These are phyloP conservation scores for Colletotrichum spinosum DNA, from an alignment of 2,329 filamentous ascomycete genomes.

Conservation along the genomic window DNA sequence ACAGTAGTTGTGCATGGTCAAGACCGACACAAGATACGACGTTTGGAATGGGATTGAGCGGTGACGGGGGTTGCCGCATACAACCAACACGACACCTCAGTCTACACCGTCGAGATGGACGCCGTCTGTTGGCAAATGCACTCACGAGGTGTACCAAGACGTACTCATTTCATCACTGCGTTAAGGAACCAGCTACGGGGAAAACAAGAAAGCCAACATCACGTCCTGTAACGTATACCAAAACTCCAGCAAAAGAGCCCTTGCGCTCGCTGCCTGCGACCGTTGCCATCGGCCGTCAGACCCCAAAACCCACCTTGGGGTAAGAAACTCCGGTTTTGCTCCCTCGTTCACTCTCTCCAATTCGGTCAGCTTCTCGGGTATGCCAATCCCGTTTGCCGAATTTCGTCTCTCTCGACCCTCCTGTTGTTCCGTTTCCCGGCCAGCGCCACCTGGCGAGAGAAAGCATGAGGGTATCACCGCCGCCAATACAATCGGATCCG, in stretches of 20 bases:
- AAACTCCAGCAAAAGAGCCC: conserved; percentile 19
- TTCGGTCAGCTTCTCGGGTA: too few relatives aligned
- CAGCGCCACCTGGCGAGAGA: conserved; percentile 38
- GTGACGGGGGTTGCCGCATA: neutral
- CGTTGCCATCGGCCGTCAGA: conserved; percentile 13
- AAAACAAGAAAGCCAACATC: conserved; percentile 7
- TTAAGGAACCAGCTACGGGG: conserved; percentile 7
- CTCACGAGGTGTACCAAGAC: too few relatives aligned
- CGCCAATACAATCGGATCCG: conserved; percentile 4
- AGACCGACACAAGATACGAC: neutral
- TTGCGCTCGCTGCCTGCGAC: neutral
- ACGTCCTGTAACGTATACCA: conserved; percentile 2
- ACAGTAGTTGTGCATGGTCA: neutral
- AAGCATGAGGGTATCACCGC: conserved; percentile 34
- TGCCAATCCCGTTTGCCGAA: conserved; percentile 27
- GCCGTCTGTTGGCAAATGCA: too few relatives aligned
- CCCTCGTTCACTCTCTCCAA: neutral
- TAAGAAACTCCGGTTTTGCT: conserved; percentile 16
- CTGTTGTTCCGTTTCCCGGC: conserved; percentile 23
- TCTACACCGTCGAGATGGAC: too few relatives aligned
- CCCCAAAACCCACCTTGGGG: neutral
- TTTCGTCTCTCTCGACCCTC: conserved; percentile 3
- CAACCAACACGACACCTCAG: too few relatives aligned
- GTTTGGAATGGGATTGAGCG: neutral
- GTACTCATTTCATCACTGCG: conserved; percentile 27